These are phyloP conservation scores for Ophiostoma sp. DNA, from an alignment of 2,329 filamentous ascomycete genomes.

Conservation along the genomic window DNA sequence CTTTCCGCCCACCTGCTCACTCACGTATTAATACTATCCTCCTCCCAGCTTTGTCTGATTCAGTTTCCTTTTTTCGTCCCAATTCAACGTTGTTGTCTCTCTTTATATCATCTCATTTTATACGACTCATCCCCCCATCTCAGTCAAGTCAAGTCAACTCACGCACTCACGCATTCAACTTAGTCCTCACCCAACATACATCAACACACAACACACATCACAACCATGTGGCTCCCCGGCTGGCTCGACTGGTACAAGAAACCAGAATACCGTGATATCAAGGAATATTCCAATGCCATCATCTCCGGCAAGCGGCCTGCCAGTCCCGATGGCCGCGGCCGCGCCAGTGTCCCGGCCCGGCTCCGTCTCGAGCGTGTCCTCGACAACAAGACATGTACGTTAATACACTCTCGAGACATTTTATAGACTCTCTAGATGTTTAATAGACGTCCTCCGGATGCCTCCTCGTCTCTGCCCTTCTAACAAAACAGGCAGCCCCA, in stretches of 20 bases:
- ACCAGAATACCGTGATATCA: constrained; percentile 45
- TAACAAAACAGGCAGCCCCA: constrained; percentile 38
- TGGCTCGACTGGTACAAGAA: constrained; percentile 47
- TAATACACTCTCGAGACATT: background rate
- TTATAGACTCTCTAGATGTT: no score
- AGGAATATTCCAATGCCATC: constrained; percentile 39
- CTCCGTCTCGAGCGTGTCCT: constrained; percentile 43
- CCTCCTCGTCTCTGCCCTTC: no score
- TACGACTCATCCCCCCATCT: background rate
- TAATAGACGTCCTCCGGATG: no score
- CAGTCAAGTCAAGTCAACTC: background rate
- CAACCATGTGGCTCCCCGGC: constrained; percentile 30
- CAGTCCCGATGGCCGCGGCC: constrained; percentile 36
- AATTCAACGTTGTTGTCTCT: background rate
- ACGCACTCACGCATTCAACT: background rate
- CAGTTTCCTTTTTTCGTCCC: background rate
- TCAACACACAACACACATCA: background rate
- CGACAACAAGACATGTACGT: constrained; percentile 43
- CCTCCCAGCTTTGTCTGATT: background rate
- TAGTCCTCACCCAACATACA: background rate
- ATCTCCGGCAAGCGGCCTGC: constrained; percentile 34
- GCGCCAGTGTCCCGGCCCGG: constrained; percentile 37
- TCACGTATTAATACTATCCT: constrained; percentile 6
- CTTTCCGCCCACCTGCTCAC: background rate
- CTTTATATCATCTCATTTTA: background rate